A percentile compares a stretch with the other conserved stretches of the same genome.
Conservation (phyloP, 2,329 filamentous ascomycete genomes). For the Fusarium protoensiforme region DNA sequence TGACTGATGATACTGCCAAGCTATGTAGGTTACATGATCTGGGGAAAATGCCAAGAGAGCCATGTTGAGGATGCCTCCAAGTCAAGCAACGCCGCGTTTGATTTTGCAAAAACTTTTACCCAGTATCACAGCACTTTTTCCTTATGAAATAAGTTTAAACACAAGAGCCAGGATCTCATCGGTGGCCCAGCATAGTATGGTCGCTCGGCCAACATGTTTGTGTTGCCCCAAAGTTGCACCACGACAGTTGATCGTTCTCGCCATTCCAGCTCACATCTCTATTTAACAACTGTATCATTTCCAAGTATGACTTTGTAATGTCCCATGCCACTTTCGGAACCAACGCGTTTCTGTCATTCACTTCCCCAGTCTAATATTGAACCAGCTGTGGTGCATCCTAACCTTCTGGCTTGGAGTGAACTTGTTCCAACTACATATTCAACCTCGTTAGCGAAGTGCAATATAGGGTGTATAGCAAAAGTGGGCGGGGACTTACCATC, state of each 20-base stretch:
- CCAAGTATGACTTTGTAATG: too few species aligned
- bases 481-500: background rate
- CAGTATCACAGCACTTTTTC: background rate
- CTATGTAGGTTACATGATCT: background rate
- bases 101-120: background rate
- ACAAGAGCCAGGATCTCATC: too few species aligned
- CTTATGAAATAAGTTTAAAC: too few species aligned
- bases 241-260: too few species aligned
- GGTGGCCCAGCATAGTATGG: too few species aligned
- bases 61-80: background rate
- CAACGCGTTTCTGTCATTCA: background rate
- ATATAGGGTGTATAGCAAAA: too few species aligned
- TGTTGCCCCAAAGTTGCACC: too few species aligned
- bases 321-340: too few species aligned
- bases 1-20: background rate
- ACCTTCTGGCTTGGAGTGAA: background rate
- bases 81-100: background rate
- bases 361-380: background rate
- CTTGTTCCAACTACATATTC: background rate
- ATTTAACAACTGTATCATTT: background rate
- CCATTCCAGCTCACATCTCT: background rate
- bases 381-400: background rate
- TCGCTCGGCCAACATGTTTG: too few species aligned
- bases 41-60: background rate
- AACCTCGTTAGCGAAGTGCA: background rate